Percentiles rank a stretch among this genome's conserved stretches.
phyloP scores from a whole-genome alignment of 2,329 filamentous ascomycete species.

The Ceratocystis lukuohia region DNA sequence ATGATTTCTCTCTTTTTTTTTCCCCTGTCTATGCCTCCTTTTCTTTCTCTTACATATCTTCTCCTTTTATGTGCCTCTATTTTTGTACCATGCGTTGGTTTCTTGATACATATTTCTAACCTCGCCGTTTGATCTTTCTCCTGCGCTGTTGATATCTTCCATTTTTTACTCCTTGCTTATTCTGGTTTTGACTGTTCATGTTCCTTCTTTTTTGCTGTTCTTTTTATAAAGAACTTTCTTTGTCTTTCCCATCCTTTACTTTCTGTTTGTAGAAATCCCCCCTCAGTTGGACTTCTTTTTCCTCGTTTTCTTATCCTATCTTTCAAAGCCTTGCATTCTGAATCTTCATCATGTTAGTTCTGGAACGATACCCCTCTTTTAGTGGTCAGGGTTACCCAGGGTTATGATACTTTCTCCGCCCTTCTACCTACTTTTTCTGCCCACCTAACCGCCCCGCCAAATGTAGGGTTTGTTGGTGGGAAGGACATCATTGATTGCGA shows the following conservation, averaged over 20 bases:
- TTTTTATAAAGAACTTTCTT: conserved; percentile 5
- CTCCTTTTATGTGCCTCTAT: conserved; percentile 20
- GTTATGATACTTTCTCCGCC: background rate
- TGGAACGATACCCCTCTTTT: background rate
- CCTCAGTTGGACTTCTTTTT: background rate
- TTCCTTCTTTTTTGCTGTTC: conserved; percentile 18
- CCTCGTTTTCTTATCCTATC: background rate
- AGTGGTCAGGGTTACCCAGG: background rate
- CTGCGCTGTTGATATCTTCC: conserved; percentile 3
- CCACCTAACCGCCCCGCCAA: background rate
- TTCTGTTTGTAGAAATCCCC: conserved; percentile 3
- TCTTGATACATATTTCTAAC: background rate
- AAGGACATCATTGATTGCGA: background rate
- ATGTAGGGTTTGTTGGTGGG: background rate
- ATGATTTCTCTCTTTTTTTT: conserved; percentile 17
- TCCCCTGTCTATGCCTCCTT: conserved; percentile 17
- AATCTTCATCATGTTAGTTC: background rate
- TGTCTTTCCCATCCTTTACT: background rate
- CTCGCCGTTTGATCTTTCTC: background rate
- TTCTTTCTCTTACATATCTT: conserved; percentile 19
- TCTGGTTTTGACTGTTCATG: conserved; percentile 14
- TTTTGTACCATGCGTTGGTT: conserved; percentile 16
- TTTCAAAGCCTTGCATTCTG: background rate
- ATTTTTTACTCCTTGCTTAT: conserved; percentile 16
- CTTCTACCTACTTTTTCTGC: background rate